Conservation (phyloP, 305 asterid genomes). For the Solanum chacoense region DNA sequence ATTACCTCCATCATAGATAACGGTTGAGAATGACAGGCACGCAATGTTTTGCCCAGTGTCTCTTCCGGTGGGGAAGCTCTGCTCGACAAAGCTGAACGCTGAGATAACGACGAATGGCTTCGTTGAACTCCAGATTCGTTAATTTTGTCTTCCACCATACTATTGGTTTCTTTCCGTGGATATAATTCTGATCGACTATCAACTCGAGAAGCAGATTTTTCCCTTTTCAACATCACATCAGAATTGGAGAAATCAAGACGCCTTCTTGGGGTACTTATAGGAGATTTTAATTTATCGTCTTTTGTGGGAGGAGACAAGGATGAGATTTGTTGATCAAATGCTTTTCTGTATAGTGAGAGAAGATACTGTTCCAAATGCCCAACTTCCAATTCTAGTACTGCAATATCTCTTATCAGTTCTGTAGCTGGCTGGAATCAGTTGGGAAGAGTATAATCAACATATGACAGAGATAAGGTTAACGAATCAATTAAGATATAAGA, state of each 20-base stretch:
- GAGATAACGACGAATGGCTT: constrained; percentile 73
- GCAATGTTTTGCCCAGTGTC: constrained; percentile 53
- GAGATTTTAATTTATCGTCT: constrained; percentile 28
- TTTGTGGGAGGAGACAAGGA: constrained; percentile 41
- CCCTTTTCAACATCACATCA: constrained; percentile 27
- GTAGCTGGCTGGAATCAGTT: constrained; percentile 70
- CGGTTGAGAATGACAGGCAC: constrained; percentile 94
- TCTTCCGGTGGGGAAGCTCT: constrained; percentile 52
- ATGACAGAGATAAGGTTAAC: neutral
- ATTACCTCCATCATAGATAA: constrained; percentile 88
- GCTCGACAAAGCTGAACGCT: constrained; percentile 32
- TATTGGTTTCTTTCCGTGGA: constrained; percentile 26
- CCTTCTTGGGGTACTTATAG: constrained; percentile 57
- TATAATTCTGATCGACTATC: constrained; percentile 16
- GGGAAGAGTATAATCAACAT: neutral
- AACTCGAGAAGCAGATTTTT: constrained; percentile 17
- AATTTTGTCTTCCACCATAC: constrained; percentile 34
- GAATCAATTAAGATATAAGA: neutral
- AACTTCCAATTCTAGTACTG: constrained; percentile 84
- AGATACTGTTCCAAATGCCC: constrained; percentile 95
- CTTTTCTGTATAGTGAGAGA: constrained; percentile 78
- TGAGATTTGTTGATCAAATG: constrained; percentile 68
- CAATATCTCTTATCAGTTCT: constrained; percentile 85
- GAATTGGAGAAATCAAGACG: constrained; percentile 58
- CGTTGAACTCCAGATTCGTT: constrained; percentile 57